phyloP scores from a whole-genome alignment of 1,284 basidiomycete genomes.

The Veloboletus limbatus region DNA sequence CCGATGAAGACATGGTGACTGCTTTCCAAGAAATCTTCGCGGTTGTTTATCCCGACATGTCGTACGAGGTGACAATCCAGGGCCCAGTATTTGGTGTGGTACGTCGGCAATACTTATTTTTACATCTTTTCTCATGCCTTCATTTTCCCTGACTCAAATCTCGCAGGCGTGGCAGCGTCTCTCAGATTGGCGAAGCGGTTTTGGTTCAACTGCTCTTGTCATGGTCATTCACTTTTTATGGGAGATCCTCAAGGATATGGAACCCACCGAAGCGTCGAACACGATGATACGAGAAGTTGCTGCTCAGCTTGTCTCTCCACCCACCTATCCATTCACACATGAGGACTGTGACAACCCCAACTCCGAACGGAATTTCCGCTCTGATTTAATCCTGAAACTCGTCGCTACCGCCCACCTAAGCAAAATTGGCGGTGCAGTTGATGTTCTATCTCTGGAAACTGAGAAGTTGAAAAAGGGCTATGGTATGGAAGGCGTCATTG shows the following conservation, averaged over 20 bases:
- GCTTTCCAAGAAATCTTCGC: conserved; percentile 10
- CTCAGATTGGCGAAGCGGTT: conserved; percentile 10
- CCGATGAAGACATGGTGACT: conserved; percentile 1
- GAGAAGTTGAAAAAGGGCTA: conserved; percentile 5
- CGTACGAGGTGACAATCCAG: neutral
- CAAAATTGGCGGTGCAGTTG: neutral
- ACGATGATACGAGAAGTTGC: neutral
- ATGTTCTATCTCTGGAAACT: conserved; percentile 2
- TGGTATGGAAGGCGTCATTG: conserved; percentile 4
- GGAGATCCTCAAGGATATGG: conserved; percentile 2
- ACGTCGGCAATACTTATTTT: neutral
- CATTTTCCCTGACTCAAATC: neutral
- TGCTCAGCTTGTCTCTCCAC: neutral
- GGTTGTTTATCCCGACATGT: conserved; percentile 3
- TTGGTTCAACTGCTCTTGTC: conserved; percentile 6
- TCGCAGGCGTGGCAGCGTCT: conserved; percentile 9
- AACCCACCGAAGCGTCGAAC: neutral
- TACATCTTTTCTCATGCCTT: neutral
- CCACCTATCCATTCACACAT: conserved; percentile 8
- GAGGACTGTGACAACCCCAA: conserved; percentile 9
- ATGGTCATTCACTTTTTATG: conserved; percentile 10
- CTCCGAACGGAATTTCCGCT: conserved; percentile 1
- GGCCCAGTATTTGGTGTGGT: conserved; percentile 9
- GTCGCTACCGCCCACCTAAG: conserved; percentile 9
- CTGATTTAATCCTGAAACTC: conserved; percentile 11